Percentiles rank a stretch among this genome's conserved stretches.
These are phyloP conservation scores for Cucurbita pepo DNA, from an alignment of 306 rosid species.

Conservation along the genomic window DNA sequence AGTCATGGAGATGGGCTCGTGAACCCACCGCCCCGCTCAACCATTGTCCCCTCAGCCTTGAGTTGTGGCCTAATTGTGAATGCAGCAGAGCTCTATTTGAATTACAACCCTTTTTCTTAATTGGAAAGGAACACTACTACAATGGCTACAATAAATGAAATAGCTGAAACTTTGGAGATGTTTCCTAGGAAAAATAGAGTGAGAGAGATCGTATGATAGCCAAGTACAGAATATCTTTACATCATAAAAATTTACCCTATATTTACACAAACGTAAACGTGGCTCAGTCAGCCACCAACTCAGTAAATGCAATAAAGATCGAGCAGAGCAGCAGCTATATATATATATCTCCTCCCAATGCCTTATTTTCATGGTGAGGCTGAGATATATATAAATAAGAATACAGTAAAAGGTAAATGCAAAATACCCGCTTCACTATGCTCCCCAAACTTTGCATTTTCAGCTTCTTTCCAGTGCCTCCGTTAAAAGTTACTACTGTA, in stretches of 20 bases:
- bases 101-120: too few relatives aligned
- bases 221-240: neutral
- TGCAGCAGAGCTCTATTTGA: too few relatives aligned
- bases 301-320: slow-evolving; percentile 1
- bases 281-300: slow-evolving; percentile 4
- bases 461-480: slow-evolving; percentile 2
- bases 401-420: slow-evolving; percentile 4
- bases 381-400: slow-evolving; percentile 8
- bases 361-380: slow-evolving; percentile 9
- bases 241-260: slow-evolving; percentile 6
- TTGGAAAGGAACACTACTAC: neutral
- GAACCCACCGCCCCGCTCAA: neutral
- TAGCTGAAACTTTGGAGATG: neutral
- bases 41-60: neutral
- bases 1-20: neutral
- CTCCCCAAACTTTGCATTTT: slow-evolving; percentile 6
- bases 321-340: neutral
- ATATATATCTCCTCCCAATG: slow-evolving; percentile 1
- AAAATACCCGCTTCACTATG: slow-evolving; percentile 5
- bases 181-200: neutral
- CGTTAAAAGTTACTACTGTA: slow-evolving; percentile 10
- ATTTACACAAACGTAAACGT: slow-evolving; percentile 5
- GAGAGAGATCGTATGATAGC: neutral
- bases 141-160: neutral
- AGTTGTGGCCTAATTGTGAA: too few relatives aligned